phyloP scores from a whole-genome alignment of 352 stramenopile genomes.

The Phytopythium vexans region DNA sequence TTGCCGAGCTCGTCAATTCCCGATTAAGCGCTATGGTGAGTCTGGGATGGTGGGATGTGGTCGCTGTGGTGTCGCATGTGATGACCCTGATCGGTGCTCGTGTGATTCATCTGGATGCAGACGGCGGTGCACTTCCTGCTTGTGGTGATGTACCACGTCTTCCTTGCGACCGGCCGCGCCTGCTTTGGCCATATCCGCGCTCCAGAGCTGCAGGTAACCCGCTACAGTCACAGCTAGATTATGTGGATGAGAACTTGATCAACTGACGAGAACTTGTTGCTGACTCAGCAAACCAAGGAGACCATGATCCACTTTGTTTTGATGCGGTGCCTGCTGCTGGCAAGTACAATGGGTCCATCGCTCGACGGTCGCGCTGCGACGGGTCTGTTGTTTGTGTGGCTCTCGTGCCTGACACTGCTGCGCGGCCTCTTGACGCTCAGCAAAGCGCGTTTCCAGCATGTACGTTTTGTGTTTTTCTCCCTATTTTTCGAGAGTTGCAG shows the following conservation, averaged over 20 bases:
- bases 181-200: slow-evolving; percentile 47
- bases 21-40: slow-evolving; percentile 54
- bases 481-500: background rate
- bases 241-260: background rate
- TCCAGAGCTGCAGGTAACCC: slow-evolving; percentile 45
- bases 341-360: slow-evolving; percentile 55
- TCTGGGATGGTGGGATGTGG: slow-evolving; percentile 10
- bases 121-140: slow-evolving; percentile 73
- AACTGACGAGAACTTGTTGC: background rate
- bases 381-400: slow-evolving; percentile 58
- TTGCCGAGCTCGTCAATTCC: slow-evolving; percentile 45
- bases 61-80: background rate
- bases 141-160: slow-evolving; percentile 63
- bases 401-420: slow-evolving; percentile 57
- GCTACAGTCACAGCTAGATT: background rate
- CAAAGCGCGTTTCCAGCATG: slow-evolving; percentile 60
- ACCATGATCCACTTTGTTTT: slow-evolving; percentile 74
- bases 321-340: slow-evolving; percentile 69
- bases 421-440: slow-evolving; percentile 59
- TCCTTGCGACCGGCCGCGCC: slow-evolving; percentile 40
- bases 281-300: slow-evolving; percentile 64
- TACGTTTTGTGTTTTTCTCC: slow-evolving; percentile 4
- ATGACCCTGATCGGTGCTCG: slow-evolving; percentile 6
- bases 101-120: slow-evolving; percentile 21
- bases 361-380: slow-evolving; percentile 16